A percentile compares a stretch with the other conserved stretches of the same genome.
These are phyloP conservation scores for Musa schizocarpa DNA, from an alignment of 176 grass and related monocot species.

Conservation along the genomic window DNA sequence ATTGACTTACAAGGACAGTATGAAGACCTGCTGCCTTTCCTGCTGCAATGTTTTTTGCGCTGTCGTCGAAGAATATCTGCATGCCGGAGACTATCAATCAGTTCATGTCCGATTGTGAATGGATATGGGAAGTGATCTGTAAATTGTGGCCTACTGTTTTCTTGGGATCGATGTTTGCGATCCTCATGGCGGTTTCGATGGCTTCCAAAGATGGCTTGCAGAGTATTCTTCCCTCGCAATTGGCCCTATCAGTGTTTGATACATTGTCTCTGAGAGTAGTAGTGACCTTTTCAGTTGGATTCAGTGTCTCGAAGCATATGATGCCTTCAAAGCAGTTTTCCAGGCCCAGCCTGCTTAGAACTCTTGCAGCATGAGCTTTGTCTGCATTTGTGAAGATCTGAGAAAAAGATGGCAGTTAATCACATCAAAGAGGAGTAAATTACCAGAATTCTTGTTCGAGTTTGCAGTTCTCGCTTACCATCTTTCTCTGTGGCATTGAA, in stretches of 20 bases:
- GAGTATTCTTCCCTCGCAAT: constrained; percentile 25
- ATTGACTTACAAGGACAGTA: constrained; percentile 59
- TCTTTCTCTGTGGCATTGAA: constrained; percentile 78
- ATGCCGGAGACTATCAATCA: background rate
- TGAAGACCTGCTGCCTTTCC: constrained; percentile 77
- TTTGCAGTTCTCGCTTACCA: constrained; percentile 28
- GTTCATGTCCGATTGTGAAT: background rate
- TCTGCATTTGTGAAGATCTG: constrained; percentile 95
- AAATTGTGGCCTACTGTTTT: constrained; percentile 41
- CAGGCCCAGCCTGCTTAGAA: constrained; percentile 61
- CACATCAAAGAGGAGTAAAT: background rate
- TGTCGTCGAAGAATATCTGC: constrained; percentile 95
- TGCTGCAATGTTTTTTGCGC: constrained; percentile 63
- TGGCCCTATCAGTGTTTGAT: background rate
- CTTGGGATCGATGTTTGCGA: constrained; percentile 62
- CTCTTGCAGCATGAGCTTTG: constrained; percentile 46
- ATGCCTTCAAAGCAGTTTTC: constrained; percentile 89
- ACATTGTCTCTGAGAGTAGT: background rate
- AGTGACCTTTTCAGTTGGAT: constrained; percentile 13
- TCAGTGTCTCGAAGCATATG: constrained; percentile 95
- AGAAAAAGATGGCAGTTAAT: background rate
- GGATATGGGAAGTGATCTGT: background rate
- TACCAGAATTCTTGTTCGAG: too few species aligned
- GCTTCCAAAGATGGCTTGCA: constrained; percentile 81
- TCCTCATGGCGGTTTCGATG: constrained; percentile 68